A percentile compares a stretch with the other conserved stretches of the same genome.
These are phyloP conservation scores for Blastocrithidia nonstop DNA, from an alignment of 208 protist species.

Conservation along the genomic window DNA sequence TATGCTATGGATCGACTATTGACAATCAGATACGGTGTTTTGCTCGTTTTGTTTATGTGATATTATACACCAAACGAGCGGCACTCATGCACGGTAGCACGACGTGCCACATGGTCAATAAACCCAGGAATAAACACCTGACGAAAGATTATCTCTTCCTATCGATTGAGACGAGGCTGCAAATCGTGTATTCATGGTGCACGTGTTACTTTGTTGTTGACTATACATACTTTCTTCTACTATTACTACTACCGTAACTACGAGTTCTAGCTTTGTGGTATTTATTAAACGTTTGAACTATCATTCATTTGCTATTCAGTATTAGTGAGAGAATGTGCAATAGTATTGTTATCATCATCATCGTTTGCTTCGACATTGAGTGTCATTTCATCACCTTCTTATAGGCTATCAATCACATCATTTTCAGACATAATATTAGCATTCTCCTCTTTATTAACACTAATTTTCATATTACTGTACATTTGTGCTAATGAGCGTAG, in stretches of 20 bases:
- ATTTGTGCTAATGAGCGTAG: conserved; percentile 19
- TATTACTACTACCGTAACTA: no score
- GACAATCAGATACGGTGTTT: conserved; percentile 65
- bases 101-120: conserved; percentile 75
- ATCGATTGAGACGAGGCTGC: conserved; percentile 6
- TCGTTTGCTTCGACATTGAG: no score
- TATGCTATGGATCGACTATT: conserved; percentile 48
- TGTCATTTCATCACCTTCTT: no score
- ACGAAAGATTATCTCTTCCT: conserved; percentile 52
- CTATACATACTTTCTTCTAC: conserved; percentile 1
- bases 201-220: neutral
- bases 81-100: conserved; percentile 81
- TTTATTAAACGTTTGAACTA: no score
- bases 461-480: conserved; percentile 4
- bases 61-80: conserved; percentile 69
- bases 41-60: conserved; percentile 63
- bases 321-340: conserved; percentile 32
- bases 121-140: conserved; percentile 79
- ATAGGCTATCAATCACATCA: no score
- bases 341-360: conserved; percentile 3
- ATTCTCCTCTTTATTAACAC: no score
- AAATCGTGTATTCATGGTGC: neutral
- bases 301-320: no score
- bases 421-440: no score
- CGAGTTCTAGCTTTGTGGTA: no score